These are phyloP conservation scores for Magnolia changhungtana DNA, from an alignment of 164 flowering plant species.

Conservation along the genomic window DNA sequence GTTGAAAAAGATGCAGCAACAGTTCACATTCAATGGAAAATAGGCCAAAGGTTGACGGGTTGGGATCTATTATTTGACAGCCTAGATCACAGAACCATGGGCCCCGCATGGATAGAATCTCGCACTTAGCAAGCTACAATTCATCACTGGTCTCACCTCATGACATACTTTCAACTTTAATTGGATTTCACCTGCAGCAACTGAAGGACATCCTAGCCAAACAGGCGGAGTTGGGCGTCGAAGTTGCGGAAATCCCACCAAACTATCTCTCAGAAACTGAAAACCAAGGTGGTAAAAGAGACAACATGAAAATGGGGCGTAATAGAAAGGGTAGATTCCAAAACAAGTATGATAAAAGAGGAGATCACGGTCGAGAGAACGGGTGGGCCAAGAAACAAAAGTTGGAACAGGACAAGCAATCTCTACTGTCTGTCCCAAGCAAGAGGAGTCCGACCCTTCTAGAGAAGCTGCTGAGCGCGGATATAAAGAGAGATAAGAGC, in stretches of 20 bases:
- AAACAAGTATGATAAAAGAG: slow-evolving; percentile 41
- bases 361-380: slow-evolving; percentile 28
- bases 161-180: neutral
- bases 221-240: slow-evolving; percentile 89
- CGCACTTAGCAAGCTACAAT: neutral
- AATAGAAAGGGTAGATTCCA: slow-evolving; percentile 38
- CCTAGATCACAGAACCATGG: neutral
- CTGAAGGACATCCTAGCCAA: slow-evolving; percentile 80
- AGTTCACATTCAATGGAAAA: neutral
- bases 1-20: neutral
- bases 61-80: too few species aligned
- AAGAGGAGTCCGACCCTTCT: slow-evolving; percentile 57
- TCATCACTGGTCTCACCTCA: too few species aligned
- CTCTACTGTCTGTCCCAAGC: slow-evolving; percentile 17
- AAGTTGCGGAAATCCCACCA: slow-evolving; percentile 86
- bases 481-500: slow-evolving; percentile 60
- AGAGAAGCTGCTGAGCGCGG: slow-evolving; percentile 75
- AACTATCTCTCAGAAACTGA: slow-evolving; percentile 57
- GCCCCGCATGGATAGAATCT: neutral
- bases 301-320: slow-evolving; percentile 15
- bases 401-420: slow-evolving; percentile 19
- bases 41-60: neutral
- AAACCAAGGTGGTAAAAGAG: slow-evolving; percentile 22
- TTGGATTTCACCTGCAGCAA: slow-evolving; percentile 48
- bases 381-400: slow-evolving; percentile 40